These are phyloP conservation scores for Malassezia dermatis DNA, from an alignment of 1,284 basidiomycete genomes.

Conservation along the genomic window DNA sequence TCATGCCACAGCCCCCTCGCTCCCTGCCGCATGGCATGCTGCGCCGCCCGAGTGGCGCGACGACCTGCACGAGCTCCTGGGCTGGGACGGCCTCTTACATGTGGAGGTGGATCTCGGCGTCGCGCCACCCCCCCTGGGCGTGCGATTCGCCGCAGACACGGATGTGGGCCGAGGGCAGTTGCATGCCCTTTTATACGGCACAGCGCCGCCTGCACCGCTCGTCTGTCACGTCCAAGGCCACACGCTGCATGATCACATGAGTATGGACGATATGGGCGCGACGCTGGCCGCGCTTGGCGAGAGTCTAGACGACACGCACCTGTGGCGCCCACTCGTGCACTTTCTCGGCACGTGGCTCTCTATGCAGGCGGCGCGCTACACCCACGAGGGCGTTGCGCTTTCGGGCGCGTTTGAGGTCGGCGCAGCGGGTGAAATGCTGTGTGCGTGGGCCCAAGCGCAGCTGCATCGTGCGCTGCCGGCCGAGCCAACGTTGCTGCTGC, in stretches of 20 bases:
- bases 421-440: background rate
- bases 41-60: slow-evolving; percentile 5
- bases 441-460: slow-evolving; percentile 1
- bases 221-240: background rate
- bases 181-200: slow-evolving; percentile 17
- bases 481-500: slow-evolving; percentile 6
- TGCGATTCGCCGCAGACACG: slow-evolving; percentile 14
- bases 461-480: background rate
- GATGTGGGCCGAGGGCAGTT: slow-evolving; percentile 21
- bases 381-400: background rate
- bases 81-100: slow-evolving; percentile 13
- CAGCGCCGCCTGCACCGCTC: background rate
- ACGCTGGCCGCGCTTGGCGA: background rate
- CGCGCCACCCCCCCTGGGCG: slow-evolving; percentile 16
- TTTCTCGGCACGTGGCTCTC: slow-evolving; percentile 15
- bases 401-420: background rate
- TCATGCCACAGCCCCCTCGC: background rate
- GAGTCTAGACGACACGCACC: background rate
- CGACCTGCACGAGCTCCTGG: slow-evolving; percentile 2
- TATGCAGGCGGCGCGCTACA: background rate
- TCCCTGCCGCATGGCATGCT: slow-evolving; percentile 4
- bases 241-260: background rate
- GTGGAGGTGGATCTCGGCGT: slow-evolving; percentile 39
- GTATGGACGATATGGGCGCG: background rate
- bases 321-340: background rate